A percentile compares a stretch with the other conserved stretches of the same genome.
phyloP scores from a whole-genome alignment of 2,329 filamentous ascomycete species.

The Nigrograna mackinnonii region DNA sequence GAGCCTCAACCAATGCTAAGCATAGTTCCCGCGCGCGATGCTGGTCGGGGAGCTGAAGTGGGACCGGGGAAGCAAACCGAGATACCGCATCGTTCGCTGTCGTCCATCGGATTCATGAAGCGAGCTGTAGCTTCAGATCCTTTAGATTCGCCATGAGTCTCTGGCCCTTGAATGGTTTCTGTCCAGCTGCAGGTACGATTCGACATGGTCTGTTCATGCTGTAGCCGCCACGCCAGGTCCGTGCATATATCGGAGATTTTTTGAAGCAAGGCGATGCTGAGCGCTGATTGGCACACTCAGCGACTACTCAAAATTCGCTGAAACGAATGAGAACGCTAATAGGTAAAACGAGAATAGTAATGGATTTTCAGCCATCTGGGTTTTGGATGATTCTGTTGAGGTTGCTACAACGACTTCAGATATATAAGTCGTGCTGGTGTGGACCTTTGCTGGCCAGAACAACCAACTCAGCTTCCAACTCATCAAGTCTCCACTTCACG shows the following conservation, averaged over 20 bases:
- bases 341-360: conserved; percentile 38
- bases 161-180: conserved; percentile 29
- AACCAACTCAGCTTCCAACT: conserved; percentile 37
- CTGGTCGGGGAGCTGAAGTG: conserved; percentile 31
- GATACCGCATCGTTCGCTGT: conserved; percentile 28
- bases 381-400: conserved; percentile 23
- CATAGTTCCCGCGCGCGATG: conserved; percentile 35
- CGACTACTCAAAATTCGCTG: conserved; percentile 43
- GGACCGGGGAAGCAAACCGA: conserved; percentile 35
- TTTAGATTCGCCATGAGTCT: conserved; percentile 17
- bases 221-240: conserved; percentile 39
- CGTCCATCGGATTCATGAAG: conserved; percentile 29
- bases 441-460: conserved; percentile 24
- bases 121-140: conserved; percentile 23
- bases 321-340: conserved; percentile 34
- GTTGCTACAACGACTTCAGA: conserved; percentile 8
- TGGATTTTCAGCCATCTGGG: conserved; percentile 18
- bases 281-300: conserved; percentile 37
- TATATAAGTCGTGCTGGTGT: conserved; percentile 33
- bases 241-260: conserved; percentile 37
- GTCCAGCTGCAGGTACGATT: conserved; percentile 23
- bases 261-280: conserved; percentile 25
- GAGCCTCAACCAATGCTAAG: conserved; percentile 31
- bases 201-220: conserved; percentile 25
- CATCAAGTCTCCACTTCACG: conserved; percentile 30